These are phyloP conservation scores for Vicia faba DNA, from an alignment of 306 rosid genomes.

Conservation along the genomic window DNA sequence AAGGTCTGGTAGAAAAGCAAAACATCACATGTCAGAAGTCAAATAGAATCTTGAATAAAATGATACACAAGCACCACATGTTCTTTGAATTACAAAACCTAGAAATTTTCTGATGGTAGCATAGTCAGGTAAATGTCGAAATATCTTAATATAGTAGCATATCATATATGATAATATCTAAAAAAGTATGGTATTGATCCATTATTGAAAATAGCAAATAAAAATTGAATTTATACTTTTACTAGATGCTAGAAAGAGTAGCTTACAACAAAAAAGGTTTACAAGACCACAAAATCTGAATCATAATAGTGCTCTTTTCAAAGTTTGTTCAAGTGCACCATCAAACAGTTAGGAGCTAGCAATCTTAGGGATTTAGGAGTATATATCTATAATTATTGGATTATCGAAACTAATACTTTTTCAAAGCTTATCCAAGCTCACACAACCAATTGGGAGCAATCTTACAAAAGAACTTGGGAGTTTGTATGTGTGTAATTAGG, in stretches of 20 bases:
- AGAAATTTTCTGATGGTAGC: background rate
- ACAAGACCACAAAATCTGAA: background rate
- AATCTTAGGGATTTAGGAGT: slow-evolving; percentile 12
- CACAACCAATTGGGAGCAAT: background rate
- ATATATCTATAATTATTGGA: slow-evolving; percentile 4
- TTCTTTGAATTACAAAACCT: slow-evolving; percentile 14
- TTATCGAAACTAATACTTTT: background rate
- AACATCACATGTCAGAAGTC: slow-evolving; percentile 44
- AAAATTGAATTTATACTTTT: background rate
- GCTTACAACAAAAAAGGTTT: background rate
- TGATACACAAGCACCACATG: slow-evolving; percentile 24
- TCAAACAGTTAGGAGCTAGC: slow-evolving; percentile 13
- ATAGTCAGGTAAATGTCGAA: slow-evolving; percentile 9
- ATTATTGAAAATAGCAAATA: background rate
- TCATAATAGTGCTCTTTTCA: slow-evolving; percentile 20
- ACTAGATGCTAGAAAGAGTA: slow-evolving; percentile 5
- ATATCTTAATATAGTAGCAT: slow-evolving; percentile 5
- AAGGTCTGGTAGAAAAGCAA: slow-evolving; percentile 63
- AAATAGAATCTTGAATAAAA: slow-evolving; percentile 37
- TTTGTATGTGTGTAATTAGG: background rate
- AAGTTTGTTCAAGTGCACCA: slow-evolving; percentile 22
- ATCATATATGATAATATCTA: slow-evolving; percentile 3
- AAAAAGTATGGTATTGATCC: too few species aligned
- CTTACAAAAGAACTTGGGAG: background rate
- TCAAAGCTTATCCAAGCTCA: slow-evolving; percentile 1